These are phyloP conservation scores for Thalassiosira sp. DNA, from an alignment of 352 stramenopile species.

Conservation along the genomic window DNA sequence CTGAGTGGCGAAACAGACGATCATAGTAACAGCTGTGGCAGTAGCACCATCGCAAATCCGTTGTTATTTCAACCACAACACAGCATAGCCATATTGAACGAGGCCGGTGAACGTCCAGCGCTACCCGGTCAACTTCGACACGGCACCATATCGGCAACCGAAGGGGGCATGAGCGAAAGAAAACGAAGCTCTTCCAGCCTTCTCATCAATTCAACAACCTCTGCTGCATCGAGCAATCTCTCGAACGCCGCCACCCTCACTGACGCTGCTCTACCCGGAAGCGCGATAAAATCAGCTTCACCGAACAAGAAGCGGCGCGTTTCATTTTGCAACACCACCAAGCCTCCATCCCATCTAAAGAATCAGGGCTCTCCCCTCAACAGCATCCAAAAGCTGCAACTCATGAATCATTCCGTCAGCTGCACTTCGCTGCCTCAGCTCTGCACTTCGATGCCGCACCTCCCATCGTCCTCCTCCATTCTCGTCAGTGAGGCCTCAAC, in stretches of 20 bases:
- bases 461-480: background rate
- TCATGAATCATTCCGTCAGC: constrained; percentile 18
- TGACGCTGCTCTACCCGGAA: background rate
- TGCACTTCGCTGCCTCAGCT: constrained; percentile 19
- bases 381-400: background rate
- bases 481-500: constrained; percentile 19
- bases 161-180: too few relatives aligned
- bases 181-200: too few relatives aligned
- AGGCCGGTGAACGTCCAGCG: too few relatives aligned
- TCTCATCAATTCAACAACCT: too few relatives aligned
- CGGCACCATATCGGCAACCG: too few relatives aligned
- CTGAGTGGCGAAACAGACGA: too few relatives aligned
- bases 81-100: too few relatives aligned
- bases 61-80: too few relatives aligned
- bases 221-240: background rate
- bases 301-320: constrained; percentile 4
- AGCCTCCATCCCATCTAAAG: background rate
- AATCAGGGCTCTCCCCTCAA: background rate
- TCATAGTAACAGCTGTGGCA: too few relatives aligned
- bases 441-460: background rate
- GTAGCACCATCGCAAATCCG: too few relatives aligned
- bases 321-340: constrained; percentile 18
- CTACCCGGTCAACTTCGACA: too few relatives aligned
- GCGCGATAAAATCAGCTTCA: background rate
- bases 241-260: background rate